Evolutionary conservation across 179 eudicot species (phyloP), one percentile per base, ranked within the genome.

Genomic region (Spergularia azorica): DNA sequence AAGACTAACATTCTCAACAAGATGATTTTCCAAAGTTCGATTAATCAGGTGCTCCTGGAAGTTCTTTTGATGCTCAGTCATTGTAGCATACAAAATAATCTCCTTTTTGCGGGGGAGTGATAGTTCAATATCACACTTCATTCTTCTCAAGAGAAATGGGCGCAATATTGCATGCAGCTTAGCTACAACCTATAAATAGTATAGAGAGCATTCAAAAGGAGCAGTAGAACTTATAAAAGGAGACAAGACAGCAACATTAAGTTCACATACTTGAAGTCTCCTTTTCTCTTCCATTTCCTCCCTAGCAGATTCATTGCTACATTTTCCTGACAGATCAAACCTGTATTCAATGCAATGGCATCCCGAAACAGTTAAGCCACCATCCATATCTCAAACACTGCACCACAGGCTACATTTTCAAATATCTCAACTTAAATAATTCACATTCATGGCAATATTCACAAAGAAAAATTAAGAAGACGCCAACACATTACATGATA

Each of bases 91-190:
- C 64, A 96, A 82, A 58, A 96, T 91, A 71, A 92, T 96, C 87
- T 96, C 99, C 76, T 96, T 96, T 80, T 96, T 96, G 58, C 95
- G 86, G 6, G 99, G 99, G 70, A 96, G 98, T 80, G 83, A 79
- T 48, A 67, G 84, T 78, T 96, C 99, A 63, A 96, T 97, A 77
- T 96, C 98, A 80, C 85, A 76, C 81, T 94, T 96, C 97, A 94
- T 79, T 85, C 99, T 90, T 65, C 99, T 88, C 36, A 96, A 94
- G 55, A 96, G 91, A 83, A 96, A 96, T 18, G 99, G 99, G 26
- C 98, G 96, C 84, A 96, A 79, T 74, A 96, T 96, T 39, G 86
- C 86, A 87, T 94, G 99, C 68, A 96, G 96, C 83, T 96, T 96
- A 69, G 91, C 88, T 73, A 96, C 96, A 77, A 96, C 93, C 98